Base-by-base conservation (phyloP, 2,329 filamentous ascomycete species). In the Ophiognomonia clavigignenti-juglandacearum region DNA sequence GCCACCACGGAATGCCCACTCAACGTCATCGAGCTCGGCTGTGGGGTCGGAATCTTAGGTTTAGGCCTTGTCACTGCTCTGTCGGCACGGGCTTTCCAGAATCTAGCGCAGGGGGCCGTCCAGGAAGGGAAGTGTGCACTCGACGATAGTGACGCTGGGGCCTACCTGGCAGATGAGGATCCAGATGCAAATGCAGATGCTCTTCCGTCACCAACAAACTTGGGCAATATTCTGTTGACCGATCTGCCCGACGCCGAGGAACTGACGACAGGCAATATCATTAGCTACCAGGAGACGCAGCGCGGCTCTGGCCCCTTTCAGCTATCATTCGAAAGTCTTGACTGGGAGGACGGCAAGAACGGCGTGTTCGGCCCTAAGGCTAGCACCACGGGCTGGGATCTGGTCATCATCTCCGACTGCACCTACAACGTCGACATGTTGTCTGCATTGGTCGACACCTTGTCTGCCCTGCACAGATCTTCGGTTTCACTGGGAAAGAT, bases 361-460 rank as follows among this genome's bases (percentile, higher is more conserved):
- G 75, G 74, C 1, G 47, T 41, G 0, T 75, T 80, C 51, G 73
- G 73, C 0, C 54, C 63, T 0, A 57, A 66, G 20, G 67, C 66
- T 1, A 52, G 55, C n/a, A 61, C 65, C 1, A 62, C 60, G 3
- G 50, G 59, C 3, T 82, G 77, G 77, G 72, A 80, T 49, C 61
- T 80, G 5, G 57, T 80, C 39, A 65, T 79, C 43, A 63, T 82
- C 19, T 80, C 77, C 57, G 78, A 82, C 59, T 80, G 78, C 67
- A 81, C 77, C 0, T 82, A 82, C 65, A 82, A 82, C 51, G 72
- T 71, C 44, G 77, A 81, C 57, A 73, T 71, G 52, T 62, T 82
- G 22, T 71, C 74, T 1, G 68, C 74, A 3, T 66, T 82, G 19
- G 72, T 80, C 4, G 68, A 68, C 43, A 80, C 77, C 1, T 61